A percentile compares a stretch with the other conserved stretches of the same genome.
Conservation (phyloP, 257 asterid genomes). For the Handroanthus guayacan region DNA sequence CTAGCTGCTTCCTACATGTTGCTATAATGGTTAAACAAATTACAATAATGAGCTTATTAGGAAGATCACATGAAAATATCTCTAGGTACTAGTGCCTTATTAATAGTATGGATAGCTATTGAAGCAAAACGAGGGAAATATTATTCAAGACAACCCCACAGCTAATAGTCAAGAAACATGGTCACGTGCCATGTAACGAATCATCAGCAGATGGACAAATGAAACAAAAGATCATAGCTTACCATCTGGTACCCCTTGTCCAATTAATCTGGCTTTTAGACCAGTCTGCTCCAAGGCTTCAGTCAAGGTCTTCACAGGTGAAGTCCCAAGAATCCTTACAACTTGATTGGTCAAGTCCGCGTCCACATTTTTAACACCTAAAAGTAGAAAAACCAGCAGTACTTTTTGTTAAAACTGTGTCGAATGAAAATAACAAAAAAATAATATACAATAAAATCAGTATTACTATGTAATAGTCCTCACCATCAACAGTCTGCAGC, state of each 20-base stretch:
- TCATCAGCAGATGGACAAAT: background rate
- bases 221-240: background rate
- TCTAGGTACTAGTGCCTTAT: too few relatives aligned
- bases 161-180: background rate
- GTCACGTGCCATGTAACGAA: background rate
- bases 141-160: background rate
- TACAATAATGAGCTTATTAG: too few relatives aligned
- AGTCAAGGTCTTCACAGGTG: slow-evolving; percentile 78
- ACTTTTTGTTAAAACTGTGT: background rate
- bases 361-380: slow-evolving; percentile 86
- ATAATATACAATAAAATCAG: background rate
- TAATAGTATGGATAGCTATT: background rate
- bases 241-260: slow-evolving; percentile 96
- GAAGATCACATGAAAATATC: too few relatives aligned
- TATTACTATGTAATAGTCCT: slow-evolving; percentile 35
- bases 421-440: background rate
- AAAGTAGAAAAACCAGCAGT: slow-evolving; percentile 24
- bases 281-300: slow-evolving; percentile 97
- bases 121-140: background rate
- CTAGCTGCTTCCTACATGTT: too few relatives aligned
- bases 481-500: slow-evolving; percentile 80
- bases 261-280: slow-evolving; percentile 85
- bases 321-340: slow-evolving; percentile 82
- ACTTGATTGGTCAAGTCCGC: slow-evolving; percentile 89
- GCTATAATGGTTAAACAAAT: too few relatives aligned